Percentiles rank a stretch among this genome's conserved stretches.
Evolutionary conservation across 116 monocot genomes (phyloP).

Genomic region (Zostera marina): DNA sequence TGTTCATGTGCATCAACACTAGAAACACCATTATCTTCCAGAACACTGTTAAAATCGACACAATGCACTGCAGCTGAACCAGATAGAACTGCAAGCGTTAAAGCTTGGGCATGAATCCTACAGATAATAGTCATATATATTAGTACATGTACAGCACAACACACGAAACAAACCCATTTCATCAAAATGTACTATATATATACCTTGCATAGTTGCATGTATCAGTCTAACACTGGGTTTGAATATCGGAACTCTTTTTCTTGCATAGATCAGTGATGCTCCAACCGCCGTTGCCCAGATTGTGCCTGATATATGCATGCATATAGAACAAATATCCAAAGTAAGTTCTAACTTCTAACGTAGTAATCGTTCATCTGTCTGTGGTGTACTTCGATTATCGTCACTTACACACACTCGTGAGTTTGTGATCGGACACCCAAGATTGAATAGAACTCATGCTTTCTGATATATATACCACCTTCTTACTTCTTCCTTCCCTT

Average conservation of each 20-base stretch:
- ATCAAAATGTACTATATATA: too few relatives aligned
- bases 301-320: background rate
- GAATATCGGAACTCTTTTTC: slow-evolving; percentile 2
- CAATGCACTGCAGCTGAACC: slow-evolving; percentile 5
- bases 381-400: background rate
- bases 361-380: background rate
- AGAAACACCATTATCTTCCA: slow-evolving; percentile 1
- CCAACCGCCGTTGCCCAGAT: slow-evolving; percentile 6
- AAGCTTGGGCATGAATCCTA: slow-evolving; percentile 10
- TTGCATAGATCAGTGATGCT: background rate
- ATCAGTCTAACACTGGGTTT: slow-evolving; percentile 7
- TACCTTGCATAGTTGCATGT: slow-evolving; percentile 1
- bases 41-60: slow-evolving; percentile 5
- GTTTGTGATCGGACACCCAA: slow-evolving; percentile 23
- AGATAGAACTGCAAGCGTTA: slow-evolving; percentile 5
- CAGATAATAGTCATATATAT: too few relatives aligned
- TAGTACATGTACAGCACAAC: too few relatives aligned
- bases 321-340: background rate
- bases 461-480: background rate
- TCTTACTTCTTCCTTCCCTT: background rate
- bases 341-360: background rate
- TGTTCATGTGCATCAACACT: background rate
- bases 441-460: slow-evolving; percentile 8
- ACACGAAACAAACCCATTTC: background rate
- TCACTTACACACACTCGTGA: slow-evolving; percentile 26